Base-by-base conservation (phyloP, 768 basidiomycete genomes). In the Trametes elegans region DNA sequence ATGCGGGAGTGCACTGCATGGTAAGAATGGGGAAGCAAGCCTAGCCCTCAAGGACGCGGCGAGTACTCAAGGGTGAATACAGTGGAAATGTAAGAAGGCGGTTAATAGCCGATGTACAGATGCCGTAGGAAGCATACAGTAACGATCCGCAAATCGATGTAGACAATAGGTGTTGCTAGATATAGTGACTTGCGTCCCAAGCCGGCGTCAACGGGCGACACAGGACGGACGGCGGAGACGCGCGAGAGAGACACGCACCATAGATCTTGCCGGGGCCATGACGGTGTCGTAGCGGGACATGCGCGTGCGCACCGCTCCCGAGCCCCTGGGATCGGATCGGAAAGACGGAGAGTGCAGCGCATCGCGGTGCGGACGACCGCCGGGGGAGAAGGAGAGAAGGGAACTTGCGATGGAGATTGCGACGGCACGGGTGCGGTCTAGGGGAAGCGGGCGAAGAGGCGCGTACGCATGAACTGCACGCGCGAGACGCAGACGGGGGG, bases 361-460 rank as follows among this genome's bases (percentile, higher is more conserved):
- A 35, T 35, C 13, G 7, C n/a, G 18, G 16, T 7, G 38, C 18
- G 38, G 16, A 5, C n/a, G 38, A 43, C 14, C 24, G 9, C 26
- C 26, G 41, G 24, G 24, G 40, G 19, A 11, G 26, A 43, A 14
- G 16, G 41, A 16, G 41, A 27, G 14, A 43, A 8, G 8, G 40
- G 26, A 16, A 26, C 18, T 48, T 51, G 49, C 49, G 49, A 51
- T 51, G 49, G 49, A 51, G 38, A 34, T 11, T 51, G 49, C 49
- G 49, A 51, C 40, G 40, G 19, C 21, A 39, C 39, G 23, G 47
- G 16, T n/a, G 24, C 35, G 13, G 35, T n/a, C 24, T 49, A 28
- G 11, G 28, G 16, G 28, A 19, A 45, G 21, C 11, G 21, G 24
- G 21, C n/a, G n/a, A 18, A 29, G 7, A 19, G 13, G 18, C 24